Evolutionary conservation across 2,329 filamentous ascomycete genomes (phyloP), one percentile per base, ranked within the genome.

Genomic region (Botrytis porri): DNA sequence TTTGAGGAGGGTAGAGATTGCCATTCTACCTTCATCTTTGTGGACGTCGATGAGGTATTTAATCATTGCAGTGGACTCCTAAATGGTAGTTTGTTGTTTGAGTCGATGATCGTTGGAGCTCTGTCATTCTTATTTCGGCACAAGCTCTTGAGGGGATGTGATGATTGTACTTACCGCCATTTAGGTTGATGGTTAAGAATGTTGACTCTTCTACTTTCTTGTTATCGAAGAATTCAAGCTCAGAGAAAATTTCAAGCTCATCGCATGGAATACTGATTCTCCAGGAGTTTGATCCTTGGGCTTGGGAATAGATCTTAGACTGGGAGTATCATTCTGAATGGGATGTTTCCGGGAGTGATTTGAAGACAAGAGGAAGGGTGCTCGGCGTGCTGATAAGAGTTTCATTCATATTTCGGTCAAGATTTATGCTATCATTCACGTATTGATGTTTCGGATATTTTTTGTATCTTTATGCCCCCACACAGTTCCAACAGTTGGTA

Each of bases 221-320:
- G 69, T 83, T 81, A 4, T 73, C 71, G 20, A 45, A 75, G 78
- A 45, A 39, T 39, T 66, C 74, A 8, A 65, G 73, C 29, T 63
- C 70, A 4, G 75, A 75, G 29, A 51, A 75, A 35, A 75, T 45
- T 1, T 71, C 70, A 65, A 85, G 83, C 75, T 85, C 83, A 65
- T 84, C 80, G 66, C 83, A 79, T 51, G 85, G 70, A 71, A 85
- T 82, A 70, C 80, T 79, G 16, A 86, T 81, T 77, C 85, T 85
- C 69, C 65, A 71, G 35, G 73, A 54, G 41, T 76, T 76, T 62
- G 73, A 67, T n/a, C 35, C 25, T 2, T 37, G 1, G 10, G 22
- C 12, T 20, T n/a, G 2, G 20, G 4, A n/a, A 3, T 18, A 18
- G 1, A 4, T 39, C 8, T 12, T 7, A 20, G n/a, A 29, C 1